Base-by-base conservation (phyloP, 1,284 basidiomycete genomes). In the Austroboletus niveus region DNA sequence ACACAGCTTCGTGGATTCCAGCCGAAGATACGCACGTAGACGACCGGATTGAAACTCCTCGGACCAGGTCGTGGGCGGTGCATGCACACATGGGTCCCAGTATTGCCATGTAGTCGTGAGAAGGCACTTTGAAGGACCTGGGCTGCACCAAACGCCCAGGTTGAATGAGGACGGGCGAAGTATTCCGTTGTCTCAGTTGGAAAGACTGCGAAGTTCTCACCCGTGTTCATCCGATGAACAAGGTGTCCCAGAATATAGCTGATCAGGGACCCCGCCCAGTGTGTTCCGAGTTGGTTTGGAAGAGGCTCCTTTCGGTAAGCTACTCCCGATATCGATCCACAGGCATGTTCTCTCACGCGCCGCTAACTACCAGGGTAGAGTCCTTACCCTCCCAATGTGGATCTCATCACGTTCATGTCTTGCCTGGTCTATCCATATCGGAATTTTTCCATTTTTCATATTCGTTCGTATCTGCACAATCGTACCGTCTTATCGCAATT, bases 311-410 rank as follows among this genome's bases (percentile, higher is more conserved):
- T 52, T 34, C 38, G 31, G 47, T 24, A 47, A 47, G 43, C 29
- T 32, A 49, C 44, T 17, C 42, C 52, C 47, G 36, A 27, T 44
- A 45, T 51, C 48, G 48, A 49, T 58, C 51, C 51, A 52, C 60
- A 52, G 60, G 63, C 7, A 39, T 39, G 17, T 63, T 49, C 62
- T 64, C 63, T 62, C 64, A 66, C 61, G 60, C 32, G 39, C 49
- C 35, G n/a, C 41, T 30, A 27, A 9, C 30, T 39, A 8, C 47
- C 24, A 42, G 14, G 48, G 61, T 41, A 53, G 49, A 46, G 5
- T 11, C 12, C 6, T 35, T 49, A 10, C 42, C 42, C 9, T 22
- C 34, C 38, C 5, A 34, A 43, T 42, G 36, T 43, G 43, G 44
- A 51, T 57, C 44, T 49, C 15, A 47, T 57, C 42, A 20, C 36